A percentile compares a stretch with the other conserved stretches of the same genome.
These are phyloP conservation scores for rapeseed (Brassica napus) DNA, from an alignment of 345 rosid species.

Conservation along the genomic window DNA sequence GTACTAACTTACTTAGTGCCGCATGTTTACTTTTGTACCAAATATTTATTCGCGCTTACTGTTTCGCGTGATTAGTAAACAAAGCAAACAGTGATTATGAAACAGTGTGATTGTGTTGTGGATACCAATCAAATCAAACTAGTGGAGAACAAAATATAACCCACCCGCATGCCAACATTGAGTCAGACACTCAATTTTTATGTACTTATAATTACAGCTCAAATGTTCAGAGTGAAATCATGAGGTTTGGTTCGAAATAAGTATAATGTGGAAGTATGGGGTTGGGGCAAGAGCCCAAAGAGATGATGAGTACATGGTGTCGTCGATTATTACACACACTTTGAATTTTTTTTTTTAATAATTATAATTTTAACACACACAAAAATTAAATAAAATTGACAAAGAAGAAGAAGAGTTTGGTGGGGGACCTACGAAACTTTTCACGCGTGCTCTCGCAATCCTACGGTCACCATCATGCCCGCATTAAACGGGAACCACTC, in stretches of 20 bases:
- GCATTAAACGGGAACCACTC: constrained; percentile 40
- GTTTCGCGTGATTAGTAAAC: constrained; percentile 1
- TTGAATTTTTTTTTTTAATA: not conserved
- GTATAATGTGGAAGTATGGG: constrained; percentile 25
- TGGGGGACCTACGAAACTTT: constrained; percentile 32
- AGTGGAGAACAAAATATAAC: not conserved
- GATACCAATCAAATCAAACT: constrained; percentile 18
- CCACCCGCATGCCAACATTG: constrained; percentile 31
- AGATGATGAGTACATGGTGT: constrained; percentile 17
- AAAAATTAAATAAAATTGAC: not conserved
- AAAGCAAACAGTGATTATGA: not conserved
- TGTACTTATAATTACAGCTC: constrained; percentile 23
- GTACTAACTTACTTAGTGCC: constrained; percentile 5
- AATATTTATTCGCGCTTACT: not conserved
- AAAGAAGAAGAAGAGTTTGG: constrained; percentile 20
- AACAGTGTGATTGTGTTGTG: not conserved
- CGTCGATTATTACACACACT: constrained; percentile 11
- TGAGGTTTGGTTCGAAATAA: constrained; percentile 33
- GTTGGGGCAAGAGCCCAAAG: constrained; percentile 34
- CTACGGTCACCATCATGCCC: constrained; percentile 42
- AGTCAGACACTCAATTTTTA: constrained; percentile 14
- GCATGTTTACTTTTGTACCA: constrained; percentile 23
- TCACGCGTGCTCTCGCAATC: constrained; percentile 41
- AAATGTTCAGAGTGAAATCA: constrained; percentile 24
- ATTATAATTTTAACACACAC: not conserved